phyloP scores from a whole-genome alignment of 1,139 yeast species.

The Yamadazyma trypodendri region DNA sequence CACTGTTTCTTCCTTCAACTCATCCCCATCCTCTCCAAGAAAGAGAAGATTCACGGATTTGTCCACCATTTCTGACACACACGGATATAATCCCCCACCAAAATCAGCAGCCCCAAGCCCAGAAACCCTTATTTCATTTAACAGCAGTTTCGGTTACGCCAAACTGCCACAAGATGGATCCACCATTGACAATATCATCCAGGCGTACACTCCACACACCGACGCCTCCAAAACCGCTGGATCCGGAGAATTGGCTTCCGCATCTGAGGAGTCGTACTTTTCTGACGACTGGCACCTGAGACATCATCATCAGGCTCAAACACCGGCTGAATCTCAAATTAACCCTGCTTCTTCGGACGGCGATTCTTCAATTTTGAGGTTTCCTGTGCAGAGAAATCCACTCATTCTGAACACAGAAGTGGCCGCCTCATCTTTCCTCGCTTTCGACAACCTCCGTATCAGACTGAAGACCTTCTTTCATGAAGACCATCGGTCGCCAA shows the following conservation, averaged over 20 bases:
- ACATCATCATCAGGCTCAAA: not conserved
- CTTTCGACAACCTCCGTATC: slow-evolving; percentile 9
- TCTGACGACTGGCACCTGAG: slow-evolving; percentile 14
- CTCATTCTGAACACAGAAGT: slow-evolving; percentile 2
- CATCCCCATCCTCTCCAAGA: not conserved
- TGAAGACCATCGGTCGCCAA: slow-evolving; percentile 4
- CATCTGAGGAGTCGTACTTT: slow-evolving; percentile 12
- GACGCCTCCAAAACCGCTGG: not conserved
- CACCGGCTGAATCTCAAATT: not conserved
- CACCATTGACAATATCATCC: not conserved
- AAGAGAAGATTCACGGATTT: too few relatives aligned
- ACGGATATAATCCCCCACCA: too few relatives aligned
- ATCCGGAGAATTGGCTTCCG: not conserved
- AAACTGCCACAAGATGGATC: too few relatives aligned
- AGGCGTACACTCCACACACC: not conserved
- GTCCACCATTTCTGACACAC: too few relatives aligned
- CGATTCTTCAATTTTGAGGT: not conserved
- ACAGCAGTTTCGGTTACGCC: too few relatives aligned
- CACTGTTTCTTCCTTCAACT: not conserved
- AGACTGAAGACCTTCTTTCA: slow-evolving; percentile 6
- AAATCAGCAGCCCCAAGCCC: too few relatives aligned
- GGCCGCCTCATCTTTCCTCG: slow-evolving; percentile 4
- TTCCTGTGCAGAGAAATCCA: not conserved
- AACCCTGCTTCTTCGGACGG: not conserved
- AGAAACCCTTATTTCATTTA: too few relatives aligned